Percentiles rank a stretch among this genome's conserved stretches.
These are phyloP conservation scores for Fraxinus platypoda DNA, from an alignment of 305 asterid genomes.

Conservation along the genomic window DNA sequence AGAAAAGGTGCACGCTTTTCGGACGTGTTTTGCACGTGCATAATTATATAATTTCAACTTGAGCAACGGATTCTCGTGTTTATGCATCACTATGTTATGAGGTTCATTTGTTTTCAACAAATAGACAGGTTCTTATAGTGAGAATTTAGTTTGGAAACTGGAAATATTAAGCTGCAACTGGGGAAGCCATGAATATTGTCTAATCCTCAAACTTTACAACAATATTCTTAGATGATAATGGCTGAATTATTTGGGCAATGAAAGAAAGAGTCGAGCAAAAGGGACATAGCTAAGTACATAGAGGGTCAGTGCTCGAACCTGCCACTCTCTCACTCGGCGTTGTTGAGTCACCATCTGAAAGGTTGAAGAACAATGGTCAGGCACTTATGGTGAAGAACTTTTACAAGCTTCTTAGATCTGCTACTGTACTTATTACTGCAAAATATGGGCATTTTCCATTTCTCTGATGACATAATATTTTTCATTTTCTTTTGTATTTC, in stretches of 20 bases:
- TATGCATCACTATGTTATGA: neutral
- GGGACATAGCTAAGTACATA: constrained; percentile 45
- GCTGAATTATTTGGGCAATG: constrained; percentile 54
- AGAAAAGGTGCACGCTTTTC: neutral
- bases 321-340: constrained; percentile 48
- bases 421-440: constrained; percentile 15
- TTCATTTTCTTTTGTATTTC: neutral
- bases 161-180: neutral
- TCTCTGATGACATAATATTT: neutral
- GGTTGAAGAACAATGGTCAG: constrained; percentile 50
- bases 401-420: constrained; percentile 61
- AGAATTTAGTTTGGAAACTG: neutral
- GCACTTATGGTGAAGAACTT: constrained; percentile 65
- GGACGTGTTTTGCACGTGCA: neutral
- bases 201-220: neutral
- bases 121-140: neutral
- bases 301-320: constrained; percentile 41
- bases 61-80: neutral
- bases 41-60: neutral
- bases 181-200: neutral
- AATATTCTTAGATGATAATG: constrained; percentile 54
- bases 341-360: constrained; percentile 59
- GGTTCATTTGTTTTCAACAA: neutral
- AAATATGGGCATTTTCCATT: constrained; percentile 21
- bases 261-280: constrained; percentile 77